Conservation (phyloP, 192 early-diverging fungal genomes). For the Rhizophagus clarus region DNA sequence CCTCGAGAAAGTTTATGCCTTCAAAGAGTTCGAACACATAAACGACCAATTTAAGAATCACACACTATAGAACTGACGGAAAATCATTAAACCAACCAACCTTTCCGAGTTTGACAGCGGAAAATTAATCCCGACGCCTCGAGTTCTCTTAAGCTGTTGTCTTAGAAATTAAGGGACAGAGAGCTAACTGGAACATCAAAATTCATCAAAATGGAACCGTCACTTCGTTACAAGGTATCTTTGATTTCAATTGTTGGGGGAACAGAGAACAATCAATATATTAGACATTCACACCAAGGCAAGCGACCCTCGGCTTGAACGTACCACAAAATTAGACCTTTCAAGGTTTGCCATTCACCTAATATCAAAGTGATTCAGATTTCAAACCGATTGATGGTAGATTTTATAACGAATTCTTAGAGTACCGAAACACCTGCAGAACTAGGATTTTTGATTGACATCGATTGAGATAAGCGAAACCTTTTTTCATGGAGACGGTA, state of each 20-base stretch:
- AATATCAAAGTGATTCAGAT: neutral
- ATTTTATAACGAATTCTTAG: slow-evolving; percentile 17
- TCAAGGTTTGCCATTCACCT: slow-evolving; percentile 16
- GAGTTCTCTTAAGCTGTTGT: neutral
- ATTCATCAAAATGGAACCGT: slow-evolving; percentile 18
- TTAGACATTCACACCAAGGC: neutral
- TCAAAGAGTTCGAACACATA: slow-evolving; percentile 23
- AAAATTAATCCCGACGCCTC: slow-evolving; percentile 14
- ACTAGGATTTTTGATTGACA: neutral
- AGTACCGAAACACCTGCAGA: neutral
- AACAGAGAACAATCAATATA: slow-evolving; percentile 9
- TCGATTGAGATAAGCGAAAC: neutral
- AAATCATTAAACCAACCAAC: no score
- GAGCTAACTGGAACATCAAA: slow-evolving; percentile 23
- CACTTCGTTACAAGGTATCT: neutral
- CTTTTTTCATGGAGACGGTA: neutral
- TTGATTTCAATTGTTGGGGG: slow-evolving; percentile 11
- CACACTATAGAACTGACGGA: no score
- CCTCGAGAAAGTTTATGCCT: slow-evolving; percentile 2
- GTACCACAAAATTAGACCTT: slow-evolving; percentile 14
- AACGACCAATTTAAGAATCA: no score
- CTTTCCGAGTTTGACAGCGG: neutral
- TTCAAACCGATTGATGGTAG: neutral
- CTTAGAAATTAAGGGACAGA: neutral
- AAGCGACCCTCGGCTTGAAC: neutral